Evolutionary conservation across 768 basidiomycete genomes (phyloP).

Genomic region (Rhodotorula toruloides): DNA sequence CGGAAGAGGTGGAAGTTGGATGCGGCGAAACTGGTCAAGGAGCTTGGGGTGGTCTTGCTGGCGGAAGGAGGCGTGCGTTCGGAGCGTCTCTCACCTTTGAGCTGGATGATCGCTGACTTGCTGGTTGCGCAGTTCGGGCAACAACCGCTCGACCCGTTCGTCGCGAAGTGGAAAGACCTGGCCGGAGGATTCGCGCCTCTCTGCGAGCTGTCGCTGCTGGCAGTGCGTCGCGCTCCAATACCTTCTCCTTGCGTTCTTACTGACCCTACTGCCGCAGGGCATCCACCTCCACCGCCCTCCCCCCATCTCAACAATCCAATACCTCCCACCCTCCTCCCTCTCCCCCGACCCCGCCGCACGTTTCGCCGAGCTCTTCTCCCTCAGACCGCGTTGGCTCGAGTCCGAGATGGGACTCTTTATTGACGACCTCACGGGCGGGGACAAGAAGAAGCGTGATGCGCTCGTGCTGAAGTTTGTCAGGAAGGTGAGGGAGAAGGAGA

Average conservation of each 20-base stretch:
- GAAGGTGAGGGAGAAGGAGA: conserved; percentile 34
- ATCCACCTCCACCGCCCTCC: conserved; percentile 58
- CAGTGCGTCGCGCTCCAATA: conserved; percentile 51
- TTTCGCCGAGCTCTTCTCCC: conserved; percentile 79
- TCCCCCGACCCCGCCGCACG: conserved; percentile 72
- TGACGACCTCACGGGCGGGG: conserved; percentile 34
- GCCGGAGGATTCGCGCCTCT: conserved; percentile 68
- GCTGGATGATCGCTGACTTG: not conserved
- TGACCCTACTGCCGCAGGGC: conserved; percentile 54
- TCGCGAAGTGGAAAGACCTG: conserved; percentile 62
- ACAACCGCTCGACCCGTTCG: conserved; percentile 53
- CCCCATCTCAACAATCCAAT: conserved; percentile 52
- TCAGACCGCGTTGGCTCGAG: conserved; percentile 45
- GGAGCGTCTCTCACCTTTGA: not conserved
- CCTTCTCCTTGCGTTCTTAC: not conserved
- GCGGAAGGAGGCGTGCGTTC: conserved; percentile 46
- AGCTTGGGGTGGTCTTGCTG: conserved; percentile 73
- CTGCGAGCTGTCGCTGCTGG: conserved; percentile 64
- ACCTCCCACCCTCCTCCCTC: conserved; percentile 70
- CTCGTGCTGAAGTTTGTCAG: conserved; percentile 39
- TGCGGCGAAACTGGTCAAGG: conserved; percentile 57
- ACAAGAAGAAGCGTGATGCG: conserved; percentile 38
- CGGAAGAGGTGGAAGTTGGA: conserved; percentile 64
- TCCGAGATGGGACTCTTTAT: conserved; percentile 47
- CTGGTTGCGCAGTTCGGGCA: conserved; percentile 13